Evolutionary conservation across 805 yeast species (phyloP).

Genomic region (Teunomyces stri): DNA sequence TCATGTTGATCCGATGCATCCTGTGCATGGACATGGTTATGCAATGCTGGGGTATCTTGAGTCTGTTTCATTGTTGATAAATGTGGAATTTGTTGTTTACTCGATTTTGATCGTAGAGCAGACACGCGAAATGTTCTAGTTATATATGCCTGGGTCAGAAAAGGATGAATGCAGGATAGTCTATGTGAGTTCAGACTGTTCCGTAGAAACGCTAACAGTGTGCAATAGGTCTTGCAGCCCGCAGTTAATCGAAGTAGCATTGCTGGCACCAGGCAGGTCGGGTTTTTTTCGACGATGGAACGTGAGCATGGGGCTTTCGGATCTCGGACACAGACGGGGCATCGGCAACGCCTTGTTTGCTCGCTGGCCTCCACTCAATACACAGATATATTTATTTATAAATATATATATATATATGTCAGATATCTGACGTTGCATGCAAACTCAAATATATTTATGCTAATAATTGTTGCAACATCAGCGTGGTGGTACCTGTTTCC

Average conservation of each 20-base stretch:
- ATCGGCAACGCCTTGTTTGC: neutral
- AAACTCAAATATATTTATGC: constrained; percentile 6
- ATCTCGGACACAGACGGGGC: neutral
- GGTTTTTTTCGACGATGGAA: constrained; percentile 4
- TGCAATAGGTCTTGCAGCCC: neutral
- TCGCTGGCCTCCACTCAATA: too few species aligned
- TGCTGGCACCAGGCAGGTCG: neutral
- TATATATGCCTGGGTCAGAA: neutral
- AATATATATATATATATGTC: too few species aligned
- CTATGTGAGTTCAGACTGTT: neutral
- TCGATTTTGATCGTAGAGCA: neutral
- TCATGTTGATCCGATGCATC: neutral
- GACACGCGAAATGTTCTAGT: neutral
- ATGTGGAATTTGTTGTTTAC: constrained; percentile 1
- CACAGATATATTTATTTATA: too few species aligned
- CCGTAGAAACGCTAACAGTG: neutral
- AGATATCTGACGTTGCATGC: too few species aligned
- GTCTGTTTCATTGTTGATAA: neutral
- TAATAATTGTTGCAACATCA: constrained; percentile 17
- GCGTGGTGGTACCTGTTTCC: constrained; percentile 8
- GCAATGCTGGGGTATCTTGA: neutral
- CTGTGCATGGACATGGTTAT: neutral
- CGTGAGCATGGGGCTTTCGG: constrained; percentile 1
- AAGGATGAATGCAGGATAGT: neutral
- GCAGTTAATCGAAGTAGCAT: constrained; percentile 1